phyloP scores from a whole-genome alignment of 192 early-diverging fungal species.

The Linnemannia zychae region DNA sequence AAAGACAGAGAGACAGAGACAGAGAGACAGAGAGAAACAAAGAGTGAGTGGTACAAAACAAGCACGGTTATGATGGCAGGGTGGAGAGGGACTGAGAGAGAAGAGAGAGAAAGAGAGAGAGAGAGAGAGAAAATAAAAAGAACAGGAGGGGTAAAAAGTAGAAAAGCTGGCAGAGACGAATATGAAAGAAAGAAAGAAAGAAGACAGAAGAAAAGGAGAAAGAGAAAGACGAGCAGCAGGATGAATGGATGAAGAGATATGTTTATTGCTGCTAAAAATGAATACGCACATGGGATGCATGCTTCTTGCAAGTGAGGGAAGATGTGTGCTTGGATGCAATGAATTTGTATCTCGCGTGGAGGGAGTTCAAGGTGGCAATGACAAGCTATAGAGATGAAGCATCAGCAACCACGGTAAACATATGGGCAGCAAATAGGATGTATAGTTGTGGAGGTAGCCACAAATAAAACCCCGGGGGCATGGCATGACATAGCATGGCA shows the following conservation, averaged over 20 bases:
- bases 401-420: too few species aligned
- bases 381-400: too few species aligned
- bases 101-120: constrained; percentile 4
- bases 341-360: too few species aligned
- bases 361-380: too few species aligned
- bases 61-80: constrained; percentile 8
- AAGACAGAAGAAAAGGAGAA: constrained; percentile 10
- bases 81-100: constrained; percentile 7
- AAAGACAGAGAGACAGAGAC: constrained; percentile 5
- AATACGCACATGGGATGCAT: neutral
- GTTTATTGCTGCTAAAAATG: neutral
- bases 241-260: neutral
- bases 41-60: neutral
- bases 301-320: too few species aligned
- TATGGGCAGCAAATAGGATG: too few species aligned
- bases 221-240: constrained; percentile 9
- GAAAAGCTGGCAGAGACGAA: constrained; percentile 4
- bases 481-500: too few species aligned
- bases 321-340: too few species aligned
- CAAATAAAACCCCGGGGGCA: too few species aligned
- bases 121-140: neutral
- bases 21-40: too few species aligned
- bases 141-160: neutral
- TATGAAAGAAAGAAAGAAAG: neutral
- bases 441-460: too few species aligned